phyloP scores from a whole-genome alignment of 305 asterid species.

The Fraxinus floribunda region DNA sequence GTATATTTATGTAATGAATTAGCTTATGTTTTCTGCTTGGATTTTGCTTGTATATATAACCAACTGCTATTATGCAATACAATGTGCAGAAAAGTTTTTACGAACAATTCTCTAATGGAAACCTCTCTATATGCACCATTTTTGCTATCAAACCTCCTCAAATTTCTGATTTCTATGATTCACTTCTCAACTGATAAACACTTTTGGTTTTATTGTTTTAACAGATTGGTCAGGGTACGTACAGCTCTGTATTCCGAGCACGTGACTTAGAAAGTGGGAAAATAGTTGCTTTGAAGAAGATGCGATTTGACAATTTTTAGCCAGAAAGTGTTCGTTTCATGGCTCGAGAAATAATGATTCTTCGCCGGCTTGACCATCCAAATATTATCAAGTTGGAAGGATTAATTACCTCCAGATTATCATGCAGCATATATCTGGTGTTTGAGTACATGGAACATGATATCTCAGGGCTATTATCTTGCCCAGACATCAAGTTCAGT shows the following conservation, averaged over 20 bases:
- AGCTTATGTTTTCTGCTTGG: neutral
- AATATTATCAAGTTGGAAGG: conserved; percentile 83
- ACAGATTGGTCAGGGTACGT: conserved; percentile 37
- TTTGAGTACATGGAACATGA: conserved; percentile 98
- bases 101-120: neutral
- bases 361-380: conserved; percentile 90
- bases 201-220: neutral
- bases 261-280: conserved; percentile 76
- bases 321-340: conserved; percentile 96
- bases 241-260: too few species aligned
- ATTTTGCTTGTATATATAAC: neutral
- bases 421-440: conserved; percentile 91
- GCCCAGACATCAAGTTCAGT: conserved; percentile 69
- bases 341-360: conserved; percentile 89
- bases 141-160: neutral
- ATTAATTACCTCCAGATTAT: conserved; percentile 68
- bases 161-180: neutral
- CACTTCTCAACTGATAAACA: conserved; percentile 1
- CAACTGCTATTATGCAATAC: neutral
- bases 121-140: neutral
- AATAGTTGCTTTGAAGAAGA: conserved; percentile 87
- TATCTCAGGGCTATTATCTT: conserved; percentile 74
- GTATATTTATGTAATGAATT: neutral
- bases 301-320: conserved; percentile 89
- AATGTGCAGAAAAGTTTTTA: neutral